These are phyloP conservation scores for Botrytis cinerea DNA, from an alignment of 2,329 filamentous ascomycete genomes.

Conservation along the genomic window DNA sequence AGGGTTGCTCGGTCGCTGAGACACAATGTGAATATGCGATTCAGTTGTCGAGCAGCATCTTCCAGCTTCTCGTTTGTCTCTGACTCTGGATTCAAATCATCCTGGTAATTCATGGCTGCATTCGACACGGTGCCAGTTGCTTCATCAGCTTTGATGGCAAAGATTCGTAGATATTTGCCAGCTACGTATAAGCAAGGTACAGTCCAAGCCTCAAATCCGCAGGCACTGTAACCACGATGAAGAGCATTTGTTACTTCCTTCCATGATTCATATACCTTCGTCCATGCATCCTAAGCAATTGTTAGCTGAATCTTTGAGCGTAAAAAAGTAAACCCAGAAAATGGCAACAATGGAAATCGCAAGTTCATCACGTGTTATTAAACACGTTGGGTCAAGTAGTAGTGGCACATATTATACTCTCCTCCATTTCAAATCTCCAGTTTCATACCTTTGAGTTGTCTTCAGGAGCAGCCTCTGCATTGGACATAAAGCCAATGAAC, in stretches of 20 bases:
- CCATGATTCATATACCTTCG: slow-evolving; percentile 85
- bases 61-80: slow-evolving; percentile 84
- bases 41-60: slow-evolving; percentile 87
- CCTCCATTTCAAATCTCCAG: not conserved
- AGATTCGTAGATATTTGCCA: slow-evolving; percentile 81
- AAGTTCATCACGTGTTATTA: slow-evolving; percentile 5
- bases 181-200: slow-evolving; percentile 86
- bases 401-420: not conserved
- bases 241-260: slow-evolving; percentile 78
- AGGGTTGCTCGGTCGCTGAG: slow-evolving; percentile 82
- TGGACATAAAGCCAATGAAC: slow-evolving; percentile 71
- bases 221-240: slow-evolving; percentile 77
- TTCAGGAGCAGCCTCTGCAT: slow-evolving; percentile 55
- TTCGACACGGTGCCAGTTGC: slow-evolving; percentile 55
- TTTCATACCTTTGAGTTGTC: slow-evolving; percentile 36
- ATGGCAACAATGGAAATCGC: not conserved
- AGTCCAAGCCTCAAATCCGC: slow-evolving; percentile 83
- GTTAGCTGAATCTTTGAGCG: not conserved
- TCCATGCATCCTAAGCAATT: slow-evolving; percentile 52
- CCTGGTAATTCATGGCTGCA: slow-evolving; percentile 59
- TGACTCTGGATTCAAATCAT: slow-evolving; percentile 76
- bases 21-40: slow-evolving; percentile 88
- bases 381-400: not conserved
- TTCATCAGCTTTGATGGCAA: slow-evolving; percentile 88
- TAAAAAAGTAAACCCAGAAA: not conserved